Evolutionary conservation across 306 rosid genomes (phyloP), one percentile per base, ranked within the genome.

Genomic region (Vigna reflexopilosa): DNA sequence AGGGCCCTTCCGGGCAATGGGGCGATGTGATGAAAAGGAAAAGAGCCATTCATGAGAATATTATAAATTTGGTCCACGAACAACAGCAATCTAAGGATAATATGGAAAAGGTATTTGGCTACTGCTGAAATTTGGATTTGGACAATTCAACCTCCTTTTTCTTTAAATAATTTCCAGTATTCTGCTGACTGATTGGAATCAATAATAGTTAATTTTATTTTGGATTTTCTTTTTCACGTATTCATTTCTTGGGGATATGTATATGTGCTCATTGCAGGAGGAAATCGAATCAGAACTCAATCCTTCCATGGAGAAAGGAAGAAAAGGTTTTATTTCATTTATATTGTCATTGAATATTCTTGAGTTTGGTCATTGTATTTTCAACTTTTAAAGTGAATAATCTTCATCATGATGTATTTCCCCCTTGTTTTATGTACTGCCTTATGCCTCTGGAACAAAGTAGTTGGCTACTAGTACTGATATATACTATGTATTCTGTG

Each of bases 1-100:
- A 94, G 97, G 95, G 97, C 45, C 78, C 94, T 83, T 78, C 93
- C 73, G 67, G 88, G 56, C 91, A 89, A 68, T 90, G 93, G 98
- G 91, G 86, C 70, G 97, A 92, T 83, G 95, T 94, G 81, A 94
- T 94, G 98, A 94, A 88, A 91, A 88, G 83, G 73, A 94, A 92
- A 83, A 89, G 98, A 94, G 97, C 87, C 32, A 65, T 92, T 83
- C 97, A 94, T 76, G 97, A 92, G 82, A 85, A 74, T 70, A 71
- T 91, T 74, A 94, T 94, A 81, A 88, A 86, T 68, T 72, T 87
- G 84, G 88, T 90, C 36, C 94, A 85, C 62, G 85, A 94, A 70
- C 91, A 92, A 32, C 87, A 83, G 40, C 81, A 62, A 7, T 62
- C 90, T 72, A 80, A 62, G 67, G 86, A 78, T 76, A 83, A 57